phyloP scores from a whole-genome alignment of 2,329 filamentous ascomycete genomes.

The Fusarium sp. region DNA sequence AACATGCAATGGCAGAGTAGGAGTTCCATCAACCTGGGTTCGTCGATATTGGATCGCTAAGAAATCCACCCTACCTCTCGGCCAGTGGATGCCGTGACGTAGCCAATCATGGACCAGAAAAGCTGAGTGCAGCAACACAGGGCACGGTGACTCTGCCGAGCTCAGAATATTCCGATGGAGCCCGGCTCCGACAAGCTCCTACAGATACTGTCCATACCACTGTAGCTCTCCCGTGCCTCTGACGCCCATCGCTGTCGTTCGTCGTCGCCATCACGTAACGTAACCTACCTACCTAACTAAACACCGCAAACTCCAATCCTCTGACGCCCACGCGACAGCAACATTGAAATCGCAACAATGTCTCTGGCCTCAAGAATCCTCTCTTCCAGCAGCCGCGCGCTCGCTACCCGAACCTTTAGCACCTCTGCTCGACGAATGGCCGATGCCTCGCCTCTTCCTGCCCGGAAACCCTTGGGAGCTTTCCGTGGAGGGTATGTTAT shows the following conservation, averaged over 20 bases:
- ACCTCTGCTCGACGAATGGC: slow-evolving; percentile 61
- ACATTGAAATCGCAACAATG: slow-evolving; percentile 52
- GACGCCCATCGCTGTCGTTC: slow-evolving; percentile 39
- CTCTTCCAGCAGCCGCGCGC: slow-evolving; percentile 55
- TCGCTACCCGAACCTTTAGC: slow-evolving; percentile 60
- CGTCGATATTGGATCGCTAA: slow-evolving; percentile 23
- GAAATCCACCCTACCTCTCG: slow-evolving; percentile 34
- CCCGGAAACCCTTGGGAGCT: slow-evolving; percentile 69
- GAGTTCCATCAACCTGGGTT: neutral
- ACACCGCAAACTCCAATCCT: slow-evolving; percentile 27
- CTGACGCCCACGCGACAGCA: slow-evolving; percentile 4
- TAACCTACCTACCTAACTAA: slow-evolving; percentile 8
- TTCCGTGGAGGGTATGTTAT: slow-evolving; percentile 70
- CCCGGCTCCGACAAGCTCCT: slow-evolving; percentile 31
- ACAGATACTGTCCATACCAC: slow-evolving; percentile 1
- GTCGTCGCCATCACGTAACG: slow-evolving; percentile 30
- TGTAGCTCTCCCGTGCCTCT: slow-evolving; percentile 33
- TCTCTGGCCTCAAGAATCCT: slow-evolving; percentile 58
- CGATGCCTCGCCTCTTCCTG: slow-evolving; percentile 62
- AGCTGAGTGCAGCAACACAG: slow-evolving; percentile 18
- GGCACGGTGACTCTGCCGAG: slow-evolving; percentile 15
- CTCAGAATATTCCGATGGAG: slow-evolving; percentile 47
- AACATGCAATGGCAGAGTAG: neutral
- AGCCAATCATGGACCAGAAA: slow-evolving; percentile 46
- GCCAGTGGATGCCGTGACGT: slow-evolving; percentile 33